phyloP scores from a whole-genome alignment of 1,284 basidiomycete genomes.

The Phellinidium pouzarii region DNA sequence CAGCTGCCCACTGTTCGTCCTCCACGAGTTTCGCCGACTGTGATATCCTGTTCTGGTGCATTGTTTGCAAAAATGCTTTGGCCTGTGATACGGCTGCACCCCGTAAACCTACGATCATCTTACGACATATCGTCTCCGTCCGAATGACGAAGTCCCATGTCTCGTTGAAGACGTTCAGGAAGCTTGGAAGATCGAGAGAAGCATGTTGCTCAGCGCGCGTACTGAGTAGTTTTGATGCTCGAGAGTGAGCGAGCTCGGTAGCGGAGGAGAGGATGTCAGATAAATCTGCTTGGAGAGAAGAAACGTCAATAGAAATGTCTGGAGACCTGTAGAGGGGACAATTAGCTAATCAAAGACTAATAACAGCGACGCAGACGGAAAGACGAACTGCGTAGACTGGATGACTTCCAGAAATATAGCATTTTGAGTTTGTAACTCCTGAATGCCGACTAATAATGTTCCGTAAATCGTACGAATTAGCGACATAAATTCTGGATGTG shows the following conservation, averaged over 20 bases:
- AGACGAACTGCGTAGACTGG: conserved; percentile 39
- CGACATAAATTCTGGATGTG: conserved; percentile 62
- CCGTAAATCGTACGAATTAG: conserved; percentile 60
- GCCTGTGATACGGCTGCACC: conserved; percentile 83
- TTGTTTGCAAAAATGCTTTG: conserved; percentile 79
- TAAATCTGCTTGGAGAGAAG: conserved; percentile 50
- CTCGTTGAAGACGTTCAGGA: conserved; percentile 77
- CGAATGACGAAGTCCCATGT: conserved; percentile 87
- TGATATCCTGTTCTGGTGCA: conserved; percentile 80
- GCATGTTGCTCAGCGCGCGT: conserved; percentile 77
- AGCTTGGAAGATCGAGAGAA: conserved; percentile 62
- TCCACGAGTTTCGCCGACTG: conserved; percentile 86
- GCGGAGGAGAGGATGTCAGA: conserved; percentile 73
- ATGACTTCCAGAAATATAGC: conserved; percentile 56
- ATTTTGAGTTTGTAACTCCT: conserved; percentile 65
- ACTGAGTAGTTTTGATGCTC: conserved; percentile 72
- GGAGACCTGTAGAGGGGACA: conserved; percentile 29
- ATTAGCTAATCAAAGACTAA: conserved; percentile 7
- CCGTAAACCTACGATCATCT: conserved; percentile 89
- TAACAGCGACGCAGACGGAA: conserved; percentile 4
- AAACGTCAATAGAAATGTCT: conserved; percentile 32
- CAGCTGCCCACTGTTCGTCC: conserved; percentile 83
- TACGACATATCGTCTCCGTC: conserved; percentile 77
- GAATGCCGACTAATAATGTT: conserved; percentile 63
- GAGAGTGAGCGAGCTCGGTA: conserved; percentile 79